phyloP scores from a whole-genome alignment of 441 rosid genomes.

The Aquilaria agallochum region DNA sequence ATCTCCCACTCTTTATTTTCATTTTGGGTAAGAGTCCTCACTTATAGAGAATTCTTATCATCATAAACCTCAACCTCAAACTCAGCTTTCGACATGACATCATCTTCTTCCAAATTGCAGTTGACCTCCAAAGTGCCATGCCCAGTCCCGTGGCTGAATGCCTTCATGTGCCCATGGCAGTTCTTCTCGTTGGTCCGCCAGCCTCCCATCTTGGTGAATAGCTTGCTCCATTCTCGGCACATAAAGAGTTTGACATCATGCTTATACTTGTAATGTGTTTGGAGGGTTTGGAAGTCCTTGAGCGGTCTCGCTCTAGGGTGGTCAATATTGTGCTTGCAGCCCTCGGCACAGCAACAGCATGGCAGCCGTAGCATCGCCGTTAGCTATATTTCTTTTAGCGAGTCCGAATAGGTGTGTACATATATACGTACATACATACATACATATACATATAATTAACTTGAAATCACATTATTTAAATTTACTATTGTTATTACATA shows the following conservation, averaged over 20 bases:
- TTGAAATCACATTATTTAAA: no score
- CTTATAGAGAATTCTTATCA: no score
- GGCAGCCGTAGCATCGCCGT: constrained; percentile 18
- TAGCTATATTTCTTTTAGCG: constrained; percentile 13
- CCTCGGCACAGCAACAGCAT: constrained; percentile 17
- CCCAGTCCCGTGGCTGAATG: no score
- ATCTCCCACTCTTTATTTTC: no score
- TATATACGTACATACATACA: no score
- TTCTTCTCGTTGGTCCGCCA: constrained; percentile 21
- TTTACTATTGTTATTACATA: no score
- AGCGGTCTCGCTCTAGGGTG: constrained; percentile 18
- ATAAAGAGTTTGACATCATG: constrained; percentile 16
- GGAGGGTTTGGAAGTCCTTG: constrained; percentile 17
- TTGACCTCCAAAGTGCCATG: no score
- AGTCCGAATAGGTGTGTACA: not conserved
- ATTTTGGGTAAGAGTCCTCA: no score
- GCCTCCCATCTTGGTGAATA: constrained; percentile 14
- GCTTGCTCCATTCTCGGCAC: constrained; percentile 18
- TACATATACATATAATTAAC: no score
- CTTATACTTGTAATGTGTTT: constrained; percentile 20
- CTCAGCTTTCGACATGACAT: no score
- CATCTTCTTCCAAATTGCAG: no score
- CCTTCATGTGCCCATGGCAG: not conserved
- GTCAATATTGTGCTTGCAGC: constrained; percentile 15
- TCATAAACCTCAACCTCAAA: no score